Base-by-base conservation (phyloP, 1,284 basidiomycete genomes). In the Puccinia triticina region DNA sequence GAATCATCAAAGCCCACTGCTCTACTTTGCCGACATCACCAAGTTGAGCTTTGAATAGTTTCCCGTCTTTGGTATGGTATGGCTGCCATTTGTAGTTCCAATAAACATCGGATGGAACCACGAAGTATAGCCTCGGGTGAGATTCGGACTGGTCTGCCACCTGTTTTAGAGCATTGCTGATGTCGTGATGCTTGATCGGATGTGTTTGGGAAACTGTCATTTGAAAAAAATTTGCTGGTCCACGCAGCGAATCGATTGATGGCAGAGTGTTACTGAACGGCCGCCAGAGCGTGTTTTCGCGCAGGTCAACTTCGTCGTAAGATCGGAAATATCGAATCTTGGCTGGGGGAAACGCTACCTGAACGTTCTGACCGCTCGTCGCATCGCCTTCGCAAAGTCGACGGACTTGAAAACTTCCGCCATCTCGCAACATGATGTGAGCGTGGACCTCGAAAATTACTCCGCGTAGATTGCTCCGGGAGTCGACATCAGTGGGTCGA, bases 211-310 rank as follows among this genome's bases (percentile, higher is more conserved):
- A 72, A 72, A 53, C 46, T 50, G 69, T 72, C 46, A 32, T 26
- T 72, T 72, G 69, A 26, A 72, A 72, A 72, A 72, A 72, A 32
- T 32, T 50, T 50, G 69, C 69, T 29, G 46, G 69, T 72, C 69
- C 69, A 72, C n/a, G 69, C 48, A 72, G 23, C 46, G 46, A 72
- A 72, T 72, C 69, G 21, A 72, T 48, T 48, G 67, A 71, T 71
- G 37, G 40, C 46, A 50, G 69, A 50, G 50, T 2, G 50, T 72
- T 53, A 71, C 69, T 72, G 69, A 29, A 12, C 46, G 46, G 43
- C 69, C 23, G 69, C n/a, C 69, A 72, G 46, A 29, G 16, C 69
- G 53, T 46, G 46, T 72, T 23, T 5, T 7, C 16, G 46, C 23
- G 8, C 16, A 72, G 43, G 43, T 72, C 32, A 26, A 72, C 69